phyloP scores from a whole-genome alignment of 176 grass and related monocot genomes.

The Ensete glaucum region DNA sequence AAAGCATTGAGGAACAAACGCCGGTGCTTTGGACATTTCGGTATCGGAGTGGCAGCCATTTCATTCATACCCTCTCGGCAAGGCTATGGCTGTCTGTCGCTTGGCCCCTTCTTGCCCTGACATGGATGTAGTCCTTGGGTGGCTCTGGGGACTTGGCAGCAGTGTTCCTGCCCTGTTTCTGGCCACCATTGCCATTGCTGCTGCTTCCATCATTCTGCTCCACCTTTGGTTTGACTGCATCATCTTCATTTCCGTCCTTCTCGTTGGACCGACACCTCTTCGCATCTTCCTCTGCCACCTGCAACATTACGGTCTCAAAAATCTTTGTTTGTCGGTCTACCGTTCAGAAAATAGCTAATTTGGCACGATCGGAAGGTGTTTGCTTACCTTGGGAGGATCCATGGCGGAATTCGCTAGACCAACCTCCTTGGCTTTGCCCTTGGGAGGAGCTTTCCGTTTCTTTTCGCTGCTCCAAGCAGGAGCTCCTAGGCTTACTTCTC shows the following conservation, averaged over 20 bases:
- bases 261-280: slow-evolving; percentile 70
- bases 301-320: slow-evolving; percentile 9
- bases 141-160: slow-evolving; percentile 40
- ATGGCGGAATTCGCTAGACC: slow-evolving; percentile 30
- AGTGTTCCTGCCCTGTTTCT: slow-evolving; percentile 60
- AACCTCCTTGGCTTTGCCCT: slow-evolving; percentile 72
- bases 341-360: background rate
- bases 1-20: background rate
- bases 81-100: slow-evolving; percentile 98
- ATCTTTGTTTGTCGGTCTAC: slow-evolving; percentile 3
- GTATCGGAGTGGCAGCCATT: background rate
- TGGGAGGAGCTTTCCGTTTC: slow-evolving; percentile 62
- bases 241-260: slow-evolving; percentile 45
- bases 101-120: slow-evolving; percentile 82
- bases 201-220: slow-evolving; percentile 47
- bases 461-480: slow-evolving; percentile 51
- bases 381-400: slow-evolving; percentile 60
- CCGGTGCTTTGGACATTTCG: background rate
- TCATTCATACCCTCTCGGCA: slow-evolving; percentile 71
- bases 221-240: slow-evolving; percentile 48
- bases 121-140: slow-evolving; percentile 84
- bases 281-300: slow-evolving; percentile 47
- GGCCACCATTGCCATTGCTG: slow-evolving; percentile 48
- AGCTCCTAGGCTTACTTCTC: slow-evolving; percentile 28
- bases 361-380: slow-evolving; percentile 8